A percentile compares a stretch with the other conserved stretches of the same genome.
These are phyloP conservation scores for Acacia acuminata DNA, from an alignment of 306 rosid genomes.

Conservation along the genomic window DNA sequence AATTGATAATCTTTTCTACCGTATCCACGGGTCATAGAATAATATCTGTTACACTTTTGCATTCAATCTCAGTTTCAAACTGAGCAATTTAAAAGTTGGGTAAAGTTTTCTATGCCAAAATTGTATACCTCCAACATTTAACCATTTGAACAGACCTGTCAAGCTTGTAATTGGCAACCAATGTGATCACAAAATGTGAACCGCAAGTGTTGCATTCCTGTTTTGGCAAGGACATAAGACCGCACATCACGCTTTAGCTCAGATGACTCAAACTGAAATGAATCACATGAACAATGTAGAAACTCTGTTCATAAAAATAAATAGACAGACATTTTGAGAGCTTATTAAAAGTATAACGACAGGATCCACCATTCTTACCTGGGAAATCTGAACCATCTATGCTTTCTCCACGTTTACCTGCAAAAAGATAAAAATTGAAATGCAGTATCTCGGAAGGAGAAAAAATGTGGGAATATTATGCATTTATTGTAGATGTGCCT, in stretches of 20 bases:
- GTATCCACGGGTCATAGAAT: too few relatives aligned
- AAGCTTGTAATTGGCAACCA: slow-evolving; percentile 70
- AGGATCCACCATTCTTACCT: slow-evolving; percentile 51
- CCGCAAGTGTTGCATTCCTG: slow-evolving; percentile 70
- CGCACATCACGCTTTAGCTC: slow-evolving; percentile 74
- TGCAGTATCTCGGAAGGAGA: background rate
- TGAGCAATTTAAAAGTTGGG: too few relatives aligned
- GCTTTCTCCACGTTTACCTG: slow-evolving; percentile 93
- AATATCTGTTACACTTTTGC: too few relatives aligned
- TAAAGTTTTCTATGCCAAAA: too few relatives aligned
- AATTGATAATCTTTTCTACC: too few relatives aligned
- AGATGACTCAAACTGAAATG: slow-evolving; percentile 74
- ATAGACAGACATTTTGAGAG: background rate
- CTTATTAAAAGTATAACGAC: background rate
- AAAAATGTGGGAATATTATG: background rate
- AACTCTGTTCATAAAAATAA: background rate
- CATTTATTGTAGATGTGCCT: too few relatives aligned
- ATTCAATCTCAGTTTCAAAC: too few relatives aligned
- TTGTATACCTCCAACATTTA: background rate
- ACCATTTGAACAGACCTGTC: slow-evolving; percentile 65
- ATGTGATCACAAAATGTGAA: slow-evolving; percentile 83
- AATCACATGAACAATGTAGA: background rate
- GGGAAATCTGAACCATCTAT: slow-evolving; percentile 83
- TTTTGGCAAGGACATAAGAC: slow-evolving; percentile 67
- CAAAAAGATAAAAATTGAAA: slow-evolving; percentile 28